These are phyloP conservation scores for Viridothelium virens DNA, from an alignment of 495 filamentous ascomycete genomes.

Conservation along the genomic window DNA sequence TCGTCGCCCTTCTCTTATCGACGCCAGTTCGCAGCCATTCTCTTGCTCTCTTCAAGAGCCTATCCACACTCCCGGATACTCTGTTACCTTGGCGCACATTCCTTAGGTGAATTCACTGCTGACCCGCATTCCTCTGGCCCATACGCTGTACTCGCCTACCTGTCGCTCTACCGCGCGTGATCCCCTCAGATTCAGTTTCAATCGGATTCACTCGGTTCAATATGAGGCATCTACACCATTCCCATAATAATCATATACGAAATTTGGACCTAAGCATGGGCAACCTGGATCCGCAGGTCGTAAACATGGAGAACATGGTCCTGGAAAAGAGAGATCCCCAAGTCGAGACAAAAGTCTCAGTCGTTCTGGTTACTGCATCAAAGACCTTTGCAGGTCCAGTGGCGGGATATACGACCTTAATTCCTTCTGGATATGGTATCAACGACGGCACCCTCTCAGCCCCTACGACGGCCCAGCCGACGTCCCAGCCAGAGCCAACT, in stretches of 20 bases:
- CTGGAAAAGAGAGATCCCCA: background rate
- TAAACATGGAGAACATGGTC: background rate
- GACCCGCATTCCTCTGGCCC: background rate
- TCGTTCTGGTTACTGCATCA: slow-evolving; percentile 21
- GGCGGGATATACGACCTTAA: slow-evolving; percentile 16
- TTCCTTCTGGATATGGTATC: slow-evolving; percentile 5
- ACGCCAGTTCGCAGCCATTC: slow-evolving; percentile 4
- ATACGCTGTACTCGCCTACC: too few species aligned
- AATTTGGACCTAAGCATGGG: background rate
- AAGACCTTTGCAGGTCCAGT: slow-evolving; percentile 19
- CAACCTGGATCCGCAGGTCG: slow-evolving; percentile 1
- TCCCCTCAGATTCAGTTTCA: background rate
- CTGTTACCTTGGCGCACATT: background rate
- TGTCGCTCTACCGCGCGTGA: background rate
- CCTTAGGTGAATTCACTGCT: slow-evolving; percentile 6
- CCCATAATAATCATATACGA: background rate
- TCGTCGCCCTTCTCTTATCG: slow-evolving; percentile 12
- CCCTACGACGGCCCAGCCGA: background rate
- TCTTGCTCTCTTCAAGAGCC: background rate
- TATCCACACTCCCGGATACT: background rate
- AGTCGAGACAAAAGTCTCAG: slow-evolving; percentile 16
- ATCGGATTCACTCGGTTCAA: background rate
- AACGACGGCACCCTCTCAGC: slow-evolving; percentile 3
- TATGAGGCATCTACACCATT: slow-evolving; percentile 8
- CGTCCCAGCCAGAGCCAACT: background rate